Conservation (phyloP, 2,329 filamentous ascomycete species). For the Pseudocercospora cruenta region DNA sequence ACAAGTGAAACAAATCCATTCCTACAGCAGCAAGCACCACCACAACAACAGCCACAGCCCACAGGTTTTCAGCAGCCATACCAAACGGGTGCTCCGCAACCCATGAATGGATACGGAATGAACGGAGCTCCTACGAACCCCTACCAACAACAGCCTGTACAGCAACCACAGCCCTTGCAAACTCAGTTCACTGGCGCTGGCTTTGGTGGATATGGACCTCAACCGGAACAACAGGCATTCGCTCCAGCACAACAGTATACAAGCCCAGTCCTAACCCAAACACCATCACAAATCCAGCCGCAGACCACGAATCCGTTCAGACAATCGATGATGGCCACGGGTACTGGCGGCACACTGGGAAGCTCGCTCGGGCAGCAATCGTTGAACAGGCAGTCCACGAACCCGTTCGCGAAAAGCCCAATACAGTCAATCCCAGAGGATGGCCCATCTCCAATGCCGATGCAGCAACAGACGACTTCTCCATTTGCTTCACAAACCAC, state of each 20-base stretch:
- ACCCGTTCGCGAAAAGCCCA: slow-evolving; percentile 66
- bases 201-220: slow-evolving; percentile 78
- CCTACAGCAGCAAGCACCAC: slow-evolving; percentile 28
- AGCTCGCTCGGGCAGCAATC: slow-evolving; percentile 23
- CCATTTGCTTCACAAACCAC: slow-evolving; percentile 24
- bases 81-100: slow-evolving; percentile 20
- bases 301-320: slow-evolving; percentile 86
- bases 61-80: slow-evolving; percentile 49
- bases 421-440: slow-evolving; percentile 34
- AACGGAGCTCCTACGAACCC: slow-evolving; percentile 39
- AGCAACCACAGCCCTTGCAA: slow-evolving; percentile 56
- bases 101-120: slow-evolving; percentile 33
- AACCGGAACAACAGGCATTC: slow-evolving; percentile 60
- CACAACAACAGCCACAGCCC: slow-evolving; percentile 36
- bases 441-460: slow-evolving; percentile 23
- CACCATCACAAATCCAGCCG: slow-evolving; percentile 44
- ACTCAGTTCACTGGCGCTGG: slow-evolving; percentile 72
- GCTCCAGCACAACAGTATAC: slow-evolving; percentile 37
- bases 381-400: slow-evolving; percentile 37
- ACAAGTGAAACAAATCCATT: slow-evolving; percentile 48
- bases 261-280: slow-evolving; percentile 40
- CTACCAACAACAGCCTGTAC: slow-evolving; percentile 39
- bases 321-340: slow-evolving; percentile 73
- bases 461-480: slow-evolving; percentile 23
- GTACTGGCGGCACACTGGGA: slow-evolving; percentile 20